Conservation (phyloP, 1,139 yeast genomes). For the Suhomyces anneliseae region DNA sequence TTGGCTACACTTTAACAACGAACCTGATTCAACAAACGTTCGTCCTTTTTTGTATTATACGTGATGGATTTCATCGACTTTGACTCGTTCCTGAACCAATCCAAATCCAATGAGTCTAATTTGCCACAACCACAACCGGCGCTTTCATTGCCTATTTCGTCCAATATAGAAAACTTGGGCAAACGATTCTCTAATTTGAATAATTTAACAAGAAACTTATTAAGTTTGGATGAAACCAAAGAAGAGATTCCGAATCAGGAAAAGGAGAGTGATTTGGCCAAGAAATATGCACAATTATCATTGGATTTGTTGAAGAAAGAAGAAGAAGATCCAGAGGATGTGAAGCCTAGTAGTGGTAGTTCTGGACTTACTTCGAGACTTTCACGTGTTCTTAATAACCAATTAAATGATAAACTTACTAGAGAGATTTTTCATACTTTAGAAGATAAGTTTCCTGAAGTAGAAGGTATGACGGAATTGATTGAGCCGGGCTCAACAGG, state of each 20-base stretch:
- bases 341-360: neutral
- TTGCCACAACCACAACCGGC: slow-evolving; percentile 49
- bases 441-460: slow-evolving; percentile 36
- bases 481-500: slow-evolving; percentile 25
- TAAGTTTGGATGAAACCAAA: slow-evolving; percentile 19
- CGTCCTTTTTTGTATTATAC: no score
- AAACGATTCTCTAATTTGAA: slow-evolving; percentile 37
- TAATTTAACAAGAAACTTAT: slow-evolving; percentile 31
- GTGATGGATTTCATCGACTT: slow-evolving; percentile 47
- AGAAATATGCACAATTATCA: slow-evolving; percentile 19
- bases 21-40: no score
- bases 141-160: slow-evolving; percentile 41
- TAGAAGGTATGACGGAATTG: slow-evolving; percentile 13
- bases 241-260: neutral
- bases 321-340: neutral
- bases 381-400: slow-evolving; percentile 51
- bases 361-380: slow-evolving; percentile 43
- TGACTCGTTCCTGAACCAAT: slow-evolving; percentile 30
- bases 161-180: slow-evolving; percentile 42
- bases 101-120: slow-evolving; percentile 12
- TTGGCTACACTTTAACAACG: no score
- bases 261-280: slow-evolving; percentile 16
- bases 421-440: slow-evolving; percentile 50
- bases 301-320: slow-evolving; percentile 12
- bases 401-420: slow-evolving; percentile 47